These are phyloP conservation scores for Fistulifera solaris DNA, from an alignment of 108 stramenopile species.

Conservation along the genomic window DNA sequence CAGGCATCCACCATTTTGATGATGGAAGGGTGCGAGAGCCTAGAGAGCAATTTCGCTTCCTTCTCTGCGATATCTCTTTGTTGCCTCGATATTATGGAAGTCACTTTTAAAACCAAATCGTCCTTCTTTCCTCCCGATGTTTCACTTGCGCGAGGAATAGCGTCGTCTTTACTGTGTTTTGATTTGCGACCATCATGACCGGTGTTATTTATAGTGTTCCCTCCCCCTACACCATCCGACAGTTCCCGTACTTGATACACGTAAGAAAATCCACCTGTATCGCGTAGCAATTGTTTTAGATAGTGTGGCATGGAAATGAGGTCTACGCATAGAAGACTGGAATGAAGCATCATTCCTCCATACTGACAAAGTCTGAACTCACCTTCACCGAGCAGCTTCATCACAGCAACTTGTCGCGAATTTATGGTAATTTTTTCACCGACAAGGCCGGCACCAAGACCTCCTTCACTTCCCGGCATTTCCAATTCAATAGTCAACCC, in stretches of 20 bases:
- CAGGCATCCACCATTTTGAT: slow-evolving; percentile 57
- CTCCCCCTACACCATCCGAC: slow-evolving; percentile 9
- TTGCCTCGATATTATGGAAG: slow-evolving; percentile 54
- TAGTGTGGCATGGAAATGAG: not conserved
- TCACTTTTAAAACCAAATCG: slow-evolving; percentile 72
- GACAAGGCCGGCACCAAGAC: slow-evolving; percentile 58
- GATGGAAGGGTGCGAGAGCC: slow-evolving; percentile 60
- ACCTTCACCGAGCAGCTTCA: slow-evolving; percentile 82
- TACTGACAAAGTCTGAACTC: not conserved
- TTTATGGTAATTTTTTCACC: slow-evolving; percentile 59
- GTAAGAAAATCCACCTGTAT: slow-evolving; percentile 84
- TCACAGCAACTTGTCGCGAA: slow-evolving; percentile 27
- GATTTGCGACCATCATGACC: slow-evolving; percentile 22
- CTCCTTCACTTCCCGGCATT: slow-evolving; percentile 26
- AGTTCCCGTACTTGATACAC: slow-evolving; percentile 76
- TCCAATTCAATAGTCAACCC: no score
- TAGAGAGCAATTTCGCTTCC: slow-evolving; percentile 65
- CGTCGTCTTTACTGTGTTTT: slow-evolving; percentile 8
- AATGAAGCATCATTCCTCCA: not conserved
- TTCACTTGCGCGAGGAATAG: slow-evolving; percentile 11
- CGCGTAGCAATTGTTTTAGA: not conserved
- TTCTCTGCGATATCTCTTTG: slow-evolving; percentile 82
- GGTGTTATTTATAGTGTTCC: slow-evolving; percentile 8
- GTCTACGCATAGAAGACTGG: no score
- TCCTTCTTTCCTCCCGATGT: slow-evolving; percentile 15